phyloP scores from a whole-genome alignment of 495 filamentous ascomycete genomes.

The Hypoxylon fragiforme region DNA sequence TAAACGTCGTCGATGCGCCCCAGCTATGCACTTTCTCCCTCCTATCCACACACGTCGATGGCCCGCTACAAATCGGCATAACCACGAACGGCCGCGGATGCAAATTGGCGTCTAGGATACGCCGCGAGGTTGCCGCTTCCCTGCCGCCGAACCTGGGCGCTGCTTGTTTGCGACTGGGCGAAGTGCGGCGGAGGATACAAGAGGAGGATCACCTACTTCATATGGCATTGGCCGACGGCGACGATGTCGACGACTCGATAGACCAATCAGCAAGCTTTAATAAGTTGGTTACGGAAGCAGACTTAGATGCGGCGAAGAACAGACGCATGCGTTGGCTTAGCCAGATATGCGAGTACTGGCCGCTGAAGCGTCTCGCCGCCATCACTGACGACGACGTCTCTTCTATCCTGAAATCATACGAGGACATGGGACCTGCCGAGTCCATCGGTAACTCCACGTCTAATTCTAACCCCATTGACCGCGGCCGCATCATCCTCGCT shows the following conservation, averaged over 20 bases:
- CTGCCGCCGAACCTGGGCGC: slow-evolving; percentile 81
- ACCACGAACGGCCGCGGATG: slow-evolving; percentile 95
- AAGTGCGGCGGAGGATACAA: slow-evolving; percentile 70
- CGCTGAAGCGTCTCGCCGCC: slow-evolving; percentile 74
- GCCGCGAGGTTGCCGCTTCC: slow-evolving; percentile 79
- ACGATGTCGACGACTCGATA: slow-evolving; percentile 76
- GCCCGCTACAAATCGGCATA: slow-evolving; percentile 91
- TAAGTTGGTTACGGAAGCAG: slow-evolving; percentile 70
- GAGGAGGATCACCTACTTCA: slow-evolving; percentile 61
- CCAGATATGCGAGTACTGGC: slow-evolving; percentile 99
- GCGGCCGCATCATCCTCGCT: slow-evolving; percentile 80
- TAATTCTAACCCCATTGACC: background rate
- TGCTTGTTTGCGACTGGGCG: slow-evolving; percentile 78
- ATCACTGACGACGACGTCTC: slow-evolving; percentile 81
- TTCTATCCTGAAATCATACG: slow-evolving; percentile 69
- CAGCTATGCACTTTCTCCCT: slow-evolving; percentile 88
- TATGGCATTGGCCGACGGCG: slow-evolving; percentile 47
- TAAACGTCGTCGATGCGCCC: slow-evolving; percentile 90
- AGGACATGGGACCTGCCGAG: slow-evolving; percentile 13
- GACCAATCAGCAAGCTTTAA: slow-evolving; percentile 92
- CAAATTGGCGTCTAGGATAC: slow-evolving; percentile 88
- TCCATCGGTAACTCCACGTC: slow-evolving; percentile 6
- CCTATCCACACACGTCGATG: slow-evolving; percentile 84
- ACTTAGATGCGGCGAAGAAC: slow-evolving; percentile 72
- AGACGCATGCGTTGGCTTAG: slow-evolving; percentile 89